Percentiles rank a stretch among this genome's conserved stretches.
Conservation (phyloP, 768 basidiomycete species). For the Polyporus arcularius region DNA sequence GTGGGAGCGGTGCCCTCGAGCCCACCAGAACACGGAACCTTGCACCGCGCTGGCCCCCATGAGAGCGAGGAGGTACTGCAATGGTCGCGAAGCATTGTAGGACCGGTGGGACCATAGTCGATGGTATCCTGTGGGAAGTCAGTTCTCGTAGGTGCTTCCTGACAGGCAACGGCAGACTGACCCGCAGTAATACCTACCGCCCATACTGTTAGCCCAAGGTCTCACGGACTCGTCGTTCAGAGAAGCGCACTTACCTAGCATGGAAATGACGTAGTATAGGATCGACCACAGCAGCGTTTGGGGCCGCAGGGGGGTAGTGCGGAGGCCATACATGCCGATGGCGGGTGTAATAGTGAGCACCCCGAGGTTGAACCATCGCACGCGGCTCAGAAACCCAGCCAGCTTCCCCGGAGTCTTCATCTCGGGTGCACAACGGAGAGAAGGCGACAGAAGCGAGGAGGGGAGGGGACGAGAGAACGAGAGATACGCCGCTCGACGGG, state of each 20-base stretch:
- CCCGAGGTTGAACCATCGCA: constrained; percentile 71
- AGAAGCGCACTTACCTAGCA: constrained; percentile 10
- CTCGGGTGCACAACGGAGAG: not conserved
- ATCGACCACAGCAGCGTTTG: constrained; percentile 63
- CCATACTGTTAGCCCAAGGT: not conserved
- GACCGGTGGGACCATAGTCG: constrained; percentile 58
- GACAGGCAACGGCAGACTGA: constrained; percentile 50
- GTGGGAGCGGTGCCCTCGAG: constrained; percentile 54
- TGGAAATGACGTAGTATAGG: constrained; percentile 61
- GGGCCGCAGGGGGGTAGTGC: constrained; percentile 47
- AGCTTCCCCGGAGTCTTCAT: not conserved
- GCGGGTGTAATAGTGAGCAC: constrained; percentile 72
- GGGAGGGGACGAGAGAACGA: not conserved
- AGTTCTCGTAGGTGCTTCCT: not conserved
- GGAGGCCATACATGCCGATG: constrained; percentile 65
- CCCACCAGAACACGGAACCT: constrained; percentile 62
- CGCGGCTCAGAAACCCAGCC: constrained; percentile 27
- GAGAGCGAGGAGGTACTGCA: constrained; percentile 48
- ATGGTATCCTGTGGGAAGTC: constrained; percentile 44
- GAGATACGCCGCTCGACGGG: not conserved
- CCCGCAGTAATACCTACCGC: constrained; percentile 19
- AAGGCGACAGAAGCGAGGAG: not conserved
- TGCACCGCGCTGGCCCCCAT: constrained; percentile 52
- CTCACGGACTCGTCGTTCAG: not conserved
- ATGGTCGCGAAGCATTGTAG: constrained; percentile 49